Percentiles rank a stretch among this genome's conserved stretches.
These are phyloP conservation scores for Suhomyces xylopsoci DNA, from an alignment of 805 yeast species.

Conservation along the genomic window DNA sequence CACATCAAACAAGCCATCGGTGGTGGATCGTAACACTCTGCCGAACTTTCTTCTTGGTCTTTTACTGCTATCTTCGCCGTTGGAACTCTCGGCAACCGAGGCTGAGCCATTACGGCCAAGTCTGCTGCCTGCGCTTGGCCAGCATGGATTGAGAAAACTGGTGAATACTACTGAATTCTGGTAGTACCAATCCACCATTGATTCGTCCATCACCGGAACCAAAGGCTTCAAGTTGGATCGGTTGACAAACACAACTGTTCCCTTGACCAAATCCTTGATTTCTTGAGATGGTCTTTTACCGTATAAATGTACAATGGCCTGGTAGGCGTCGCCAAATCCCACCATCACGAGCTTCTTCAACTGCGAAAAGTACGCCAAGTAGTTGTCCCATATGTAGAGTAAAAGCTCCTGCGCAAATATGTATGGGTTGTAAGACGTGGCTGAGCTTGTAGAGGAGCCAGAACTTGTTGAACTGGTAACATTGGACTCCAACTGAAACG, in stretches of 20 bases:
- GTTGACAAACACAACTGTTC: slow-evolving; percentile 68
- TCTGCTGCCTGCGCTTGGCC: slow-evolving; percentile 52
- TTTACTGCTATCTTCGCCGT: slow-evolving; percentile 42
- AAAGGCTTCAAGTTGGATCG: slow-evolving; percentile 70
- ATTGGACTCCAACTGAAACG: slow-evolving; percentile 35
- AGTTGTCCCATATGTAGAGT: slow-evolving; percentile 87
- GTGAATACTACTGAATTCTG: slow-evolving; percentile 82
- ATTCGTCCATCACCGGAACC: slow-evolving; percentile 85
- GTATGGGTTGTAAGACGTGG: slow-evolving; percentile 50
- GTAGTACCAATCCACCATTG: slow-evolving; percentile 88
- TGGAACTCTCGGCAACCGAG: slow-evolving; percentile 9
- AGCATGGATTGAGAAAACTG: slow-evolving; percentile 68
- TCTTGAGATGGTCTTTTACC: slow-evolving; percentile 69
- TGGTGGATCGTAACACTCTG: slow-evolving; percentile 71
- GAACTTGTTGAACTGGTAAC: slow-evolving; percentile 8
- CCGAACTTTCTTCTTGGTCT: slow-evolving; percentile 91
- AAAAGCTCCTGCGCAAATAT: slow-evolving; percentile 74
- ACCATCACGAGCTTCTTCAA: slow-evolving; percentile 71
- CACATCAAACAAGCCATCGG: slow-evolving; percentile 72
- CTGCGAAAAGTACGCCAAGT: slow-evolving; percentile 65
- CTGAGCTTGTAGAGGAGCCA: slow-evolving; percentile 7
- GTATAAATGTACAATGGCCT: slow-evolving; percentile 79
- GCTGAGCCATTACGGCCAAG: slow-evolving; percentile 16
- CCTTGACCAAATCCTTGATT: slow-evolving; percentile 58
- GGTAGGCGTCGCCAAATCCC: slow-evolving; percentile 88